Evolutionary conservation across 345 rosid species (phyloP), one percentile per base, ranked within the genome.

Genomic region (Arabidopsis arenosa): DNA sequence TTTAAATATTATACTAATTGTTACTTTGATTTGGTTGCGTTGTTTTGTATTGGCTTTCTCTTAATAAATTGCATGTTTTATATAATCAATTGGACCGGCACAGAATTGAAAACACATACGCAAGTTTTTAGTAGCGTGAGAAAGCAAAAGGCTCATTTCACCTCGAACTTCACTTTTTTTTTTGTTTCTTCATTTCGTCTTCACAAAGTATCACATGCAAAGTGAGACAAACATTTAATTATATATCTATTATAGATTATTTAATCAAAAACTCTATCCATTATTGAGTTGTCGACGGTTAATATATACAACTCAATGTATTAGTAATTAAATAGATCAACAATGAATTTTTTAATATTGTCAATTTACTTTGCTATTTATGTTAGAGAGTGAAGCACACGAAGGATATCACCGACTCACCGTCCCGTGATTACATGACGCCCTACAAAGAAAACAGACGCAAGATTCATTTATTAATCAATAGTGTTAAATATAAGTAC

Each of bases 331-430:
- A 59, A 62, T 33, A 18, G 9, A 37, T 10, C 32, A n/a, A 32
- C 63, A 28, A 18, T 15, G 43, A 9, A 10, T 15, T 53, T 30
- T 51, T 12, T 40, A 40, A 33, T 40, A 41, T 33, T 44, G 32
- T 28, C 48, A 65, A 75, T 11, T 45, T 45, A 68, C 74, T 63
- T 56, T 3, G 44, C 40, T 39, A 55, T 41, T 37, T 63, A 15
- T 63, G 54, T 32, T 55, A 56, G 77, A 65, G 77, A 77, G 81
- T 78, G 77, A 78, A 78, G 63, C 68, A 73, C 73, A 78, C 73
- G 81, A 60, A 72, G 33, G 58, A 52, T 66, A 78, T 72, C 69
- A 45, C 81, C 81, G 77, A 66, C 81, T 59, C 77, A 63, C 81
- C 81, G 81, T 72, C 81, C 77, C 33, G 49, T 58, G 68, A 72